Percentiles rank a stretch among this genome's conserved stretches.
Conservation (phyloP, 2,329 filamentous ascomycete species). For the Verticillium tricorpus region DNA sequence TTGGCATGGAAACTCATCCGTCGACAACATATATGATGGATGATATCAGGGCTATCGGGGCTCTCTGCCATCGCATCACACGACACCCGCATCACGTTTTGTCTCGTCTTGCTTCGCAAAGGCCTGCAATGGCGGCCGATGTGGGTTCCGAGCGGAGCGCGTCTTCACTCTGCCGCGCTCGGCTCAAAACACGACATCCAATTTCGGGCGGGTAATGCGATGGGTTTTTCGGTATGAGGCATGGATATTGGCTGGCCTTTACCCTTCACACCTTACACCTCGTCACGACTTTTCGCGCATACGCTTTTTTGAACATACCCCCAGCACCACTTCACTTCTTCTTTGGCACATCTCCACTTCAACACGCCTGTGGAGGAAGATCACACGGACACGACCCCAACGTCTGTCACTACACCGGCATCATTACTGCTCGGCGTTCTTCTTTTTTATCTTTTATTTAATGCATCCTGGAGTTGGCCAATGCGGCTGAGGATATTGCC, state of each 20-base stretch:
- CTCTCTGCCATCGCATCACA: not conserved
- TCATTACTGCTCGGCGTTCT: not conserved
- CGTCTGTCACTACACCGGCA: not conserved
- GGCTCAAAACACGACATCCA: not conserved
- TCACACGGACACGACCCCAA: conserved; percentile 1
- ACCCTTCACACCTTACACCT: not conserved
- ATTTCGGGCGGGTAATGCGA: not conserved
- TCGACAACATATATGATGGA: not conserved
- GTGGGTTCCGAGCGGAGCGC: not conserved
- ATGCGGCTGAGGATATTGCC: not conserved
- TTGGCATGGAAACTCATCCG: not conserved
- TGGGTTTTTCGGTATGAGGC: not conserved
- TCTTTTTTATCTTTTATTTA: not conserved
- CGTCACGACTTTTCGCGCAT: not conserved
- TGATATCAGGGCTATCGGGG: not conserved
- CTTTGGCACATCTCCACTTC: conserved; percentile 13
- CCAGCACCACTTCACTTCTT: conserved; percentile 7
- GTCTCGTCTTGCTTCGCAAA: not conserved
- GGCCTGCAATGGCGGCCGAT: not conserved
- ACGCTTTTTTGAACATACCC: not conserved
- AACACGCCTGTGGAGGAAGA: conserved; percentile 19
- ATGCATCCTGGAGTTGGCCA: not conserved
- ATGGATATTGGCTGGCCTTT: not conserved
- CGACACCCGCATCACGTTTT: not conserved
- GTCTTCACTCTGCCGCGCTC: not conserved